These are phyloP conservation scores for Phaeosphaeria sp. DNA, from an alignment of 2,329 filamentous ascomycete genomes.

Conservation along the genomic window DNA sequence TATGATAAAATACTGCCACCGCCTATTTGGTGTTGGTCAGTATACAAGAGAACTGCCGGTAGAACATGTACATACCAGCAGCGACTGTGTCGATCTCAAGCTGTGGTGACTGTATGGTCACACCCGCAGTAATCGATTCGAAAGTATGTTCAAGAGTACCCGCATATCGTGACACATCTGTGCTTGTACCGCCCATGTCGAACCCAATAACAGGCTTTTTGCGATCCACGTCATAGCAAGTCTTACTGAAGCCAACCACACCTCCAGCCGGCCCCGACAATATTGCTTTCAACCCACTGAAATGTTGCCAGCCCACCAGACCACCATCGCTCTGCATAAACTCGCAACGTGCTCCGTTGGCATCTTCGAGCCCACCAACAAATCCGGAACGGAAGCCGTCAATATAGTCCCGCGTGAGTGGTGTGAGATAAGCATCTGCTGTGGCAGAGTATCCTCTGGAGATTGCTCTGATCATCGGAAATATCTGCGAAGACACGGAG, in stretches of 20 bases:
- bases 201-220: conserved; percentile 83
- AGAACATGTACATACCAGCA: no score
- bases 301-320: conserved; percentile 75
- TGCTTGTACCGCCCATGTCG: conserved; percentile 94
- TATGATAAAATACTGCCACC: conserved; percentile 87
- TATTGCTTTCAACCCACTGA: conserved; percentile 85
- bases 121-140: conserved; percentile 87
- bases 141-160: conserved; percentile 92
- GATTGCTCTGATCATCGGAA: not conserved
- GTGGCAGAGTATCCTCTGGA: conserved; percentile 72
- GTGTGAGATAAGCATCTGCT: conserved; percentile 81
- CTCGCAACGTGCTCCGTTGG: conserved; percentile 84
- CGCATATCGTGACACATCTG: conserved; percentile 87
- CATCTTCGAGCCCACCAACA: conserved; percentile 78
- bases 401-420: conserved; percentile 79
- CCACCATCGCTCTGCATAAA: conserved; percentile 92
- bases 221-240: conserved; percentile 35
- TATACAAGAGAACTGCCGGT: no score
- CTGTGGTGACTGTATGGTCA: conserved; percentile 39
- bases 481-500: conserved; percentile 28
- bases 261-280: conserved; percentile 84
- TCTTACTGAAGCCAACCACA: conserved; percentile 42
- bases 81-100: conserved; percentile 92
- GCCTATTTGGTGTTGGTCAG: no score
- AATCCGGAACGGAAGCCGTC: conserved; percentile 81